A percentile compares a stretch with the other conserved stretches of the same genome.
Evolutionary conservation across 164 flowering plant species (phyloP).

Genomic region (Magnolia officinalis): DNA sequence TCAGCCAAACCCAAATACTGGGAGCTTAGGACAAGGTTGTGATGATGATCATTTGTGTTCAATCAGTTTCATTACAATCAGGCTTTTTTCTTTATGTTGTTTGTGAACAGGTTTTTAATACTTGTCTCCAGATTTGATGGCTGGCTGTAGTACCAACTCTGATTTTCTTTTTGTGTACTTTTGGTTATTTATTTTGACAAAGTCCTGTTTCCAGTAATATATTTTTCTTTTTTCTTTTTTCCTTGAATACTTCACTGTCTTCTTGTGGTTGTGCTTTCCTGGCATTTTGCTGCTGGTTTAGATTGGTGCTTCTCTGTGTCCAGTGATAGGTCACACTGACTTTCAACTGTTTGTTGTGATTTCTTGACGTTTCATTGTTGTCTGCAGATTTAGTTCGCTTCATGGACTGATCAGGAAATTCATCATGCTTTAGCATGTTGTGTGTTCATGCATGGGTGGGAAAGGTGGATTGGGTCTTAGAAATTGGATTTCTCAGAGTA

Average conservation of each 20-base stretch:
- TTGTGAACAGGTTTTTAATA: neutral
- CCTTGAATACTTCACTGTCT: neutral
- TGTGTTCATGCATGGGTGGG: slow-evolving; percentile 15
- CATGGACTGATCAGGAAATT: slow-evolving; percentile 8
- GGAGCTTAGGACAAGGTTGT: too few relatives aligned
- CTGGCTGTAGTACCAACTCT: neutral
- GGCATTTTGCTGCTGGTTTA: neutral
- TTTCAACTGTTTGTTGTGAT: neutral
- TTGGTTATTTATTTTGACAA: neutral
- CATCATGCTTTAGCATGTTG: slow-evolving; percentile 3
- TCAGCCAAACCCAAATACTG: too few relatives aligned
- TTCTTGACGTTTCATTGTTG: neutral
- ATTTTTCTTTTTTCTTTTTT: too few relatives aligned
- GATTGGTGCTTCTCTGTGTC: neutral
- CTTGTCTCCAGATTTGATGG: neutral
- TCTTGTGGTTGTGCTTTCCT: neutral
- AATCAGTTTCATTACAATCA: too few relatives aligned
- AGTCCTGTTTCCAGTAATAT: neutral
- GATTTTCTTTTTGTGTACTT: neutral
- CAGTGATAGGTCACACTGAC: neutral
- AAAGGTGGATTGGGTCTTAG: slow-evolving; percentile 19
- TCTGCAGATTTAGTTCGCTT: slow-evolving; percentile 5
- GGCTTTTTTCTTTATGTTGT: too few relatives aligned
- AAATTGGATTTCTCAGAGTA: slow-evolving; percentile 21
- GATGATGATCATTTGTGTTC: too few relatives aligned